These are phyloP conservation scores for Pyrenophora teres DNA, from an alignment of 2,329 filamentous ascomycete species.

Conservation along the genomic window DNA sequence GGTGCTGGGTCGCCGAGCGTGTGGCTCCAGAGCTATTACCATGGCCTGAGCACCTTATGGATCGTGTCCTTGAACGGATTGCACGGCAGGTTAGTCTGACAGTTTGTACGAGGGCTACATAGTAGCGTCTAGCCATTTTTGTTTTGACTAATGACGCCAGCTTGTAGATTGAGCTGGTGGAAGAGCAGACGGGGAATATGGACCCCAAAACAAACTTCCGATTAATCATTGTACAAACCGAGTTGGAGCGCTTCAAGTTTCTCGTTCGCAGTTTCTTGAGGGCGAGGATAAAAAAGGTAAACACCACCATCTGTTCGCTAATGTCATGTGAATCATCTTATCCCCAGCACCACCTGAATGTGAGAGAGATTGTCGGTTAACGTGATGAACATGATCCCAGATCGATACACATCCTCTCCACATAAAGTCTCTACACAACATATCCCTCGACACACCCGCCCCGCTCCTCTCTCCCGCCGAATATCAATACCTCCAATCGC, in stretches of 20 bases:
- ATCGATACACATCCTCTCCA: conserved; percentile 78
- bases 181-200: conserved; percentile 75
- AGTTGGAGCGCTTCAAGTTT: conserved; percentile 92
- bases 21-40: conserved; percentile 86
- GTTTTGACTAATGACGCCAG: conserved; percentile 27
- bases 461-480: conserved; percentile 73
- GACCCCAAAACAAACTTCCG: conserved; percentile 90
- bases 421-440: conserved; percentile 61
- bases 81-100: conserved; percentile 41
- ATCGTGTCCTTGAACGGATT: conserved; percentile 71
- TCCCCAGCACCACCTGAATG: background rate
- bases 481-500: conserved; percentile 78
- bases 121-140: too few relatives aligned
- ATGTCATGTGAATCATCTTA: too few relatives aligned
- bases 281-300: conserved; percentile 83
- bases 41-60: conserved; percentile 77
- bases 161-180: conserved; percentile 54
- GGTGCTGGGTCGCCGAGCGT: conserved; percentile 91
- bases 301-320: background rate
- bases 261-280: conserved; percentile 82
- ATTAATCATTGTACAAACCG: conserved; percentile 93
- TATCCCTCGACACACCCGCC: conserved; percentile 55
- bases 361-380: background rate
- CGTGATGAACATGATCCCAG: conserved; percentile 46
- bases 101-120: too few relatives aligned